These are phyloP conservation scores for Amanita molliuscula DNA, from an alignment of 768 basidiomycete species.

Conservation along the genomic window DNA sequence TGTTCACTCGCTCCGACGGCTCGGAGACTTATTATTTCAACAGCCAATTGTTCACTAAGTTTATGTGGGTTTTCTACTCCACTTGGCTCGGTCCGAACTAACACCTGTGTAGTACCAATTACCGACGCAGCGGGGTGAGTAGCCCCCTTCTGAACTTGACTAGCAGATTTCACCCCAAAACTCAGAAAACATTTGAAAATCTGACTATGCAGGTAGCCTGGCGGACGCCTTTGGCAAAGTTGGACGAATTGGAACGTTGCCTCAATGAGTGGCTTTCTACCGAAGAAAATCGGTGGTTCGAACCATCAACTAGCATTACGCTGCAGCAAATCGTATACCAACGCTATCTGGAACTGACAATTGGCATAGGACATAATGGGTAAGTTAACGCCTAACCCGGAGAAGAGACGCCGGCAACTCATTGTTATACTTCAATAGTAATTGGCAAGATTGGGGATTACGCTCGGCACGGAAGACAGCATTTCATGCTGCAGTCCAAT, in stretches of 20 bases:
- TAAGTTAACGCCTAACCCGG: conserved; percentile 12
- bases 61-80: conserved; percentile 42
- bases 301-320: conserved; percentile 52
- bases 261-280: conserved; percentile 71
- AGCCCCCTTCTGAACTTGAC: not conserved
- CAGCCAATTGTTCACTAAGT: conserved; percentile 63
- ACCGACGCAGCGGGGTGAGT: conserved; percentile 58
- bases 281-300: conserved; percentile 74
- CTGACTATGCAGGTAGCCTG: conserved; percentile 66
- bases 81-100: not conserved
- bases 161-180: conserved; percentile 8
- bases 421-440: conserved; percentile 11
- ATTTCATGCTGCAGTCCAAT: conserved; percentile 70
- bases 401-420: not conserved
- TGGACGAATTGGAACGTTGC: conserved; percentile 56
- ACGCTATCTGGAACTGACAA: conserved; percentile 56
- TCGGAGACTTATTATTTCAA: conserved; percentile 79
- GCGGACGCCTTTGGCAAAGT: conserved; percentile 61
- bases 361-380: conserved; percentile 52
- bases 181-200: conserved; percentile 56
- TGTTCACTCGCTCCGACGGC: conserved; percentile 63
- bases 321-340: conserved; percentile 59
- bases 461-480: conserved; percentile 56
- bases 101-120: conserved; percentile 43
- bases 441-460: conserved; percentile 47